Percentiles rank a stretch among this genome's conserved stretches.
These are phyloP conservation scores for Phytophthora ohioensis DNA, from an alignment of 352 stramenopile species.

Conservation along the genomic window DNA sequence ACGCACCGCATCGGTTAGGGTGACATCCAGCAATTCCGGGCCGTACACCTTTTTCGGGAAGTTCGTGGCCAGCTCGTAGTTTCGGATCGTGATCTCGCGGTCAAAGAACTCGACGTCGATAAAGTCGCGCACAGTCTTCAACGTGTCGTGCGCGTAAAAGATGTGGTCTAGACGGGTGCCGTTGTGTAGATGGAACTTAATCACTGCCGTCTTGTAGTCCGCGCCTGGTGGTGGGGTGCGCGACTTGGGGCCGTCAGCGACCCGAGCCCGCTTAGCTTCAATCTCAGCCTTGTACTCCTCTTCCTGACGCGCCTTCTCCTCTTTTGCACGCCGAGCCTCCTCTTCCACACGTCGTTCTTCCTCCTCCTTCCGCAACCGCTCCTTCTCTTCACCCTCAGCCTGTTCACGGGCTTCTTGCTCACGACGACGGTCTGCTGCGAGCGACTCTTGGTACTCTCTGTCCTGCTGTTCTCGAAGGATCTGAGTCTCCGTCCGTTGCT, in stretches of 20 bases:
- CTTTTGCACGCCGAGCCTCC: conserved; percentile 35
- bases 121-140: conserved; percentile 81
- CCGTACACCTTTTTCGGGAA: conserved; percentile 83
- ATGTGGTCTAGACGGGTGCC: conserved; percentile 78
- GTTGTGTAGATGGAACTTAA: conserved; percentile 88
- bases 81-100: conserved; percentile 73
- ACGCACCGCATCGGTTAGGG: conserved; percentile 76
- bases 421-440: conserved; percentile 90
- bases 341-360: conserved; percentile 42
- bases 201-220: conserved; percentile 73
- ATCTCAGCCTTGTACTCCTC: conserved; percentile 54
- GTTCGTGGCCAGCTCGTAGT: conserved; percentile 90
- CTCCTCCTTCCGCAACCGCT: conserved; percentile 49
- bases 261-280: conserved; percentile 61
- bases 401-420: conserved; percentile 62
- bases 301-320: conserved; percentile 40
- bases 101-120: conserved; percentile 87
- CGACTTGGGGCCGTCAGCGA: conserved; percentile 56
- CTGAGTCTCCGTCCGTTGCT: conserved; percentile 85
- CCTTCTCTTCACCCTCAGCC: conserved; percentile 54
- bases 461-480: conserved; percentile 94
- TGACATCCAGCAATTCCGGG: conserved; percentile 64
- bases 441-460: conserved; percentile 92
- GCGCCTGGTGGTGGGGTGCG: conserved; percentile 57
- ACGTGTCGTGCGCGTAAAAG: conserved; percentile 84